Evolutionary conservation across 306 rosid genomes (phyloP).

Genomic region (Pyrus bretschneideri): DNA sequence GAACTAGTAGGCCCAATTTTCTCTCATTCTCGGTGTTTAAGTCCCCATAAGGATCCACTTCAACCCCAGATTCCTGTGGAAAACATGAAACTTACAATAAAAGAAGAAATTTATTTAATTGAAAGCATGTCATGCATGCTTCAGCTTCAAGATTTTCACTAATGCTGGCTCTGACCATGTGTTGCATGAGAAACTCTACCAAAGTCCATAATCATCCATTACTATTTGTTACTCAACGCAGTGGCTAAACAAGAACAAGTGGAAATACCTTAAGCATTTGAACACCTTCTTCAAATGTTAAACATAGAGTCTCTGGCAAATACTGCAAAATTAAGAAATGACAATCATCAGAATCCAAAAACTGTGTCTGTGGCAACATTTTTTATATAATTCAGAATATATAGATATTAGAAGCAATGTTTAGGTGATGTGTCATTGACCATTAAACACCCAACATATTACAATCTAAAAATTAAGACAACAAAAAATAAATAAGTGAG

Average conservation of each 20-base stretch:
- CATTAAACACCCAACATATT: neutral
- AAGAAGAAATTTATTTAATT: neutral
- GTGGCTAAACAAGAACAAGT: neutral
- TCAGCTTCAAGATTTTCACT: neutral
- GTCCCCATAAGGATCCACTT: slow-evolving; percentile 84
- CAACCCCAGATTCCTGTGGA: slow-evolving; percentile 74
- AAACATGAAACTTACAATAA: slow-evolving; percentile 1
- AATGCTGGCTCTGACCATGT: neutral
- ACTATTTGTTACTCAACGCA: neutral
- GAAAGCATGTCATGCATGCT: neutral
- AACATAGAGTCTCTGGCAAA: slow-evolving; percentile 63
- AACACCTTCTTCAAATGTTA: slow-evolving; percentile 87
- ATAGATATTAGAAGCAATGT: neutral
- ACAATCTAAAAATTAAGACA: neutral
- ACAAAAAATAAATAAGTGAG: neutral
- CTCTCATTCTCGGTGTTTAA: slow-evolving; percentile 85
- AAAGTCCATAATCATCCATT: neutral
- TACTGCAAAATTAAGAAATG: slow-evolving; percentile 49
- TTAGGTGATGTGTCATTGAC: neutral
- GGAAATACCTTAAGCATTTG: slow-evolving; percentile 75
- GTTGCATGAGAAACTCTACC: neutral
- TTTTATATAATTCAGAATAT: neutral
- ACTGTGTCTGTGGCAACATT: neutral
- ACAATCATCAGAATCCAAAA: slow-evolving; percentile 20
- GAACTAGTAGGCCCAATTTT: slow-evolving; percentile 73